Evolutionary conservation across 176 grass and related monocot species (phyloP).

Genomic region (Zea mays): Zm-B73-REFERENCE-NAM-5.0 NC_050100.1:159168501-159169000

Average conservation of each 20-base stretch:
- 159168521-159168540: slow-evolving; percentile 11
- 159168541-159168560: background rate
- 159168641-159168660: slow-evolving; percentile 71
- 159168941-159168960: slow-evolving; percentile 57
- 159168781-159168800: slow-evolving; percentile 69
- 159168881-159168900: slow-evolving; percentile 79
- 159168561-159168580: slow-evolving; percentile 66
- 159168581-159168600: slow-evolving; percentile 98
- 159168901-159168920: slow-evolving; percentile 70
- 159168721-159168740: slow-evolving; percentile 19
- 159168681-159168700: slow-evolving; percentile 60
- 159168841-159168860: slow-evolving; percentile 63
- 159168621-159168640: slow-evolving; percentile 76
- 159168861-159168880: slow-evolving; percentile 66
- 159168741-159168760: slow-evolving; percentile 10
- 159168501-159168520: background rate
- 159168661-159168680: slow-evolving; percentile 83
- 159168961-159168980: slow-evolving; percentile 28
- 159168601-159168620: slow-evolving; percentile 84
- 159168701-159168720: slow-evolving; percentile 13
- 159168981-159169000: slow-evolving; percentile 20
- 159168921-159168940: slow-evolving; percentile 80
- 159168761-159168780: slow-evolving; percentile 71
- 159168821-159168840: slow-evolving; percentile 66
- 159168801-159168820: slow-evolving; percentile 76